Conservation (phyloP, 2,329 filamentous ascomycete species). For the Mollisia scopiformis region DNA sequence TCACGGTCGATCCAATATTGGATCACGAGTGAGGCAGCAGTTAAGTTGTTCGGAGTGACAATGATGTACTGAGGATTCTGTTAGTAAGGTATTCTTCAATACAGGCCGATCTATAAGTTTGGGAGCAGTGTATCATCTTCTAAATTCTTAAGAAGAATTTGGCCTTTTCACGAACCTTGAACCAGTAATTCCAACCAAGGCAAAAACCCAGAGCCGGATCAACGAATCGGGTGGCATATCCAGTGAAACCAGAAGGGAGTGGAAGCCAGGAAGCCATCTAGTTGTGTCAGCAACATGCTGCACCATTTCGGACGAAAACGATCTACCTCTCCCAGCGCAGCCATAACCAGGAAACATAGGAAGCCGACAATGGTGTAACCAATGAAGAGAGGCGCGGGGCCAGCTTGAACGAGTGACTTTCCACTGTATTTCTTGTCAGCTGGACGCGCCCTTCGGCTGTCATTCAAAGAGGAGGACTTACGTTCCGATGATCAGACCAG, state of each 20-base stretch:
- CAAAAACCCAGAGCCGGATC: conserved; percentile 82
- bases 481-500: conserved; percentile 71
- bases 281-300: conserved; percentile 6
- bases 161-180: conserved; percentile 24
- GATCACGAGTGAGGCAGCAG: conserved; percentile 76
- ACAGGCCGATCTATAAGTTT: too few relatives aligned
- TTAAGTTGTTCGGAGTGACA: conserved; percentile 81
- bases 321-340: conserved; percentile 68
- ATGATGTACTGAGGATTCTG: conserved; percentile 70
- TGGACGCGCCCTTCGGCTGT: not conserved
- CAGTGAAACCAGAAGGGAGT: conserved; percentile 76
- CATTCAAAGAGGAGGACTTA: conserved; percentile 14
- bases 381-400: conserved; percentile 72
- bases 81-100: not conserved
- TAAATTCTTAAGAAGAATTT: too few relatives aligned
- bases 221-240: conserved; percentile 78
- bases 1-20: conserved; percentile 72
- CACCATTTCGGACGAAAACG: conserved; percentile 55
- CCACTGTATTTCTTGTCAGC: conserved; percentile 25
- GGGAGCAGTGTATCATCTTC: too few relatives aligned
- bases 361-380: conserved; percentile 70
- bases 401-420: conserved; percentile 47
- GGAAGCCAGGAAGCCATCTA: conserved; percentile 82
- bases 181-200: conserved; percentile 45
- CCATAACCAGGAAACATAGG: conserved; percentile 81